A percentile compares a stretch with the other conserved stretches of the same genome.
Evolutionary conservation across 2,329 filamentous ascomycete genomes (phyloP).

Genomic region (Helotiales sp.): DNA sequence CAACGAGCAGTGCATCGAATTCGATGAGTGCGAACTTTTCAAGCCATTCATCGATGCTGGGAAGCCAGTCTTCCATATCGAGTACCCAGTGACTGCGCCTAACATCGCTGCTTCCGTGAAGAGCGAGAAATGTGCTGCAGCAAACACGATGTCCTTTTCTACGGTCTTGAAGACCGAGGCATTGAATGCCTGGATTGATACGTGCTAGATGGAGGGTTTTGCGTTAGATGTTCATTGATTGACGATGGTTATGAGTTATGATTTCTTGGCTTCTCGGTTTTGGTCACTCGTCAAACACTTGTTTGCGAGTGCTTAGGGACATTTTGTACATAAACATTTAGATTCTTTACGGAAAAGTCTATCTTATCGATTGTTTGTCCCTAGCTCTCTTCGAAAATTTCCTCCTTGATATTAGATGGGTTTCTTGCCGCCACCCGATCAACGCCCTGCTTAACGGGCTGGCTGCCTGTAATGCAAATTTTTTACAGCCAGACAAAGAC

Average conservation of each 20-base stretch:
- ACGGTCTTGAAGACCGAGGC: constrained; percentile 29
- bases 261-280: too few relatives aligned
- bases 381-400: too few relatives aligned
- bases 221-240: neutral
- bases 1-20: constrained; percentile 71
- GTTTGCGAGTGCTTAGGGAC: too few relatives aligned
- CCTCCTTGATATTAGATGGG: too few relatives aligned
- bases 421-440: too few relatives aligned
- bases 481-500: too few relatives aligned
- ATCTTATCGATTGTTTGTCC: too few relatives aligned
- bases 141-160: constrained; percentile 26
- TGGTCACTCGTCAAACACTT: too few relatives aligned
- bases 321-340: too few relatives aligned
- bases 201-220: constrained; percentile 24
- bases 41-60: constrained; percentile 60
- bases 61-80: constrained; percentile 76
- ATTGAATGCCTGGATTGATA: constrained; percentile 29
- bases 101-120: constrained; percentile 9
- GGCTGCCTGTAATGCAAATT: too few relatives aligned
- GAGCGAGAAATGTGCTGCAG: constrained; percentile 11
- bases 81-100: constrained; percentile 60
- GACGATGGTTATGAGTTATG: constrained; percentile 4
- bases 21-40: constrained; percentile 63
- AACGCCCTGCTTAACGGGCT: too few relatives aligned
- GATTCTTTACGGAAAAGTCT: too few relatives aligned